Conservation (phyloP, 1,139 yeast species). For the Yamadazyma epiphylla region DNA sequence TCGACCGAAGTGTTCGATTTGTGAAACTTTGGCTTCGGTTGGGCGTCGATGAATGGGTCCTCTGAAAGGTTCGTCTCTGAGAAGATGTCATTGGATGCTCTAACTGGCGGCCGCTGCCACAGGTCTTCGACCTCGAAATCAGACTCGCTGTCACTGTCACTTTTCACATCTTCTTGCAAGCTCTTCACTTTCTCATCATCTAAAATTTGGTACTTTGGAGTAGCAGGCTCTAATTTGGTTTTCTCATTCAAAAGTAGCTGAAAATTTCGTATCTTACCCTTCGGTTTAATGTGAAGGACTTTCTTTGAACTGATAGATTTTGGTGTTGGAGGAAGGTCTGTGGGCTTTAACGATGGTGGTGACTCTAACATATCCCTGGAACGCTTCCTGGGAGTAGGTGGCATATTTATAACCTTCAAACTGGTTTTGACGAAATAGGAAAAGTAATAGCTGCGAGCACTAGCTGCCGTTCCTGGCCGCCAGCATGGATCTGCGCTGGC, state of each 20-base stretch:
- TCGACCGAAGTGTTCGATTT: constrained; percentile 13
- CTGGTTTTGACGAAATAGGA: too few species aligned
- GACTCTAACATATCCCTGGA: neutral
- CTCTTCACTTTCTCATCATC: constrained; percentile 9
- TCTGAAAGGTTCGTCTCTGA: neutral
- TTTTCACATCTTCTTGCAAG: constrained; percentile 4
- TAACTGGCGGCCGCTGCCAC: too few species aligned
- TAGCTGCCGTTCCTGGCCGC: too few species aligned
- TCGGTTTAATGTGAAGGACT: constrained; percentile 3
- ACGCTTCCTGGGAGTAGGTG: too few species aligned
- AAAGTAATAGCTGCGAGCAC: too few species aligned
- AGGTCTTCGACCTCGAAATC: too few species aligned
- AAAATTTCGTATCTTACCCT: constrained; percentile 4
- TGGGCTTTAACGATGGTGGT: neutral
- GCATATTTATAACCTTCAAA: too few species aligned
- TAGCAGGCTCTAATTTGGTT: constrained; percentile 8
- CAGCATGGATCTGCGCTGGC: constrained; percentile 1
- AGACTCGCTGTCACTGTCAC: constrained; percentile 1
- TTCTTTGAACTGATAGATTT: constrained; percentile 7
- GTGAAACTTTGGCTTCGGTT: constrained; percentile 4
- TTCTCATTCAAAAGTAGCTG: constrained; percentile 7
- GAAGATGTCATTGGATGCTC: constrained; percentile 7
- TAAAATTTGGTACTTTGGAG: constrained; percentile 11
- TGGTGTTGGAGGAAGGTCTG: constrained; percentile 8
- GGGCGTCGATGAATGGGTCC: constrained; percentile 14